These are phyloP conservation scores for Colletotrichum echinochloae DNA, from an alignment of 2,329 filamentous ascomycete species.

Conservation along the genomic window DNA sequence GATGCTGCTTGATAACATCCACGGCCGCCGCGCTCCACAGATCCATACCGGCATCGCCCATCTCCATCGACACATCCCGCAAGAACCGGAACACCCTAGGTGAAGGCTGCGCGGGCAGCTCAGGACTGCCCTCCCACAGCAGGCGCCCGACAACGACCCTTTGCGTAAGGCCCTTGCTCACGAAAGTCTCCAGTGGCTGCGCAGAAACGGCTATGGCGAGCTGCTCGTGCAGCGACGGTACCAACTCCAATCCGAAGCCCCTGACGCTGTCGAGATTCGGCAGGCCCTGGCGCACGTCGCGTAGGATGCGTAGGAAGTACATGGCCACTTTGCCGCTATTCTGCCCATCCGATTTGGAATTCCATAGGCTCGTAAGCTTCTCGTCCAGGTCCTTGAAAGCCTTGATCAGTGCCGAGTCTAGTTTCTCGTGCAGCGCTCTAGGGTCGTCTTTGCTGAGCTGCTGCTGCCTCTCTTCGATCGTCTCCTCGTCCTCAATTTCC, in stretches of 20 bases:
- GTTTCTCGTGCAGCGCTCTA: constrained; percentile 68
- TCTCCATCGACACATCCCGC: constrained; percentile 71
- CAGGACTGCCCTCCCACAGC: constrained; percentile 82
- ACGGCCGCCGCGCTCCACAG: constrained; percentile 83
- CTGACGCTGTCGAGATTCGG: constrained; percentile 64
- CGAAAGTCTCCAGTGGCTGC: constrained; percentile 62
- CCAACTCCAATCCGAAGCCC: constrained; percentile 69
- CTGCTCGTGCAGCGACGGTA: constrained; percentile 73
- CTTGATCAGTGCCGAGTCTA: constrained; percentile 66
- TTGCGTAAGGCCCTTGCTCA: constrained; percentile 54
- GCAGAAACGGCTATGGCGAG: constrained; percentile 67
- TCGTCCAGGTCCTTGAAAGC: constrained; percentile 70
- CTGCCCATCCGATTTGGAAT: constrained; percentile 56
- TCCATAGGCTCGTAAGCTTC: constrained; percentile 65
- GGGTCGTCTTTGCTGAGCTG: constrained; percentile 81
- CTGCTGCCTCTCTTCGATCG: constrained; percentile 73
- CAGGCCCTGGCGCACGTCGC: constrained; percentile 78
- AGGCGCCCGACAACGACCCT: constrained; percentile 69
- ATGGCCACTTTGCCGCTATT: constrained; percentile 66
- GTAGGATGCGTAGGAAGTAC: constrained; percentile 79
- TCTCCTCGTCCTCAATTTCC: constrained; percentile 79
- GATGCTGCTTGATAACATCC: constrained; percentile 67
- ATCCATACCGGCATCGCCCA: constrained; percentile 79
- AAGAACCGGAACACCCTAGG: constrained; percentile 80
- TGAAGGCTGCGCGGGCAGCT: constrained; percentile 83